Evolutionary conservation across 2,329 filamentous ascomycete species (phyloP), one percentile per base, ranked within the genome.

Genomic region (Cladosporium sp.): DNA sequence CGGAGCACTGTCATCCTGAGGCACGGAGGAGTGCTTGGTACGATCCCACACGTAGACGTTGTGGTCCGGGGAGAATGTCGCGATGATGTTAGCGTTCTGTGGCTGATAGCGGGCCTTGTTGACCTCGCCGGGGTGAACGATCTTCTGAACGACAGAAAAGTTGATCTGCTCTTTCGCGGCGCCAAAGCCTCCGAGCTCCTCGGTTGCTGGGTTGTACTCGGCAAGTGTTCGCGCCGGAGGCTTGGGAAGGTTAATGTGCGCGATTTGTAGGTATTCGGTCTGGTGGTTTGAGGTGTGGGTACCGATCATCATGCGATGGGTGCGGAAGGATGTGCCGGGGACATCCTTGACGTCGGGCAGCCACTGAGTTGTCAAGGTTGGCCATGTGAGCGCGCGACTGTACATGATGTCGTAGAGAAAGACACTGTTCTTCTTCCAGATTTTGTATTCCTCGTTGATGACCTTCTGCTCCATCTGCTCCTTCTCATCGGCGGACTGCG

Each of bases 391-490:
- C 36, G 95, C 95, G 58, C 89, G 95, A 63, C 90, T 85, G 57
- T 97, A 79, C 58, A 99, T 93, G 83, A 96, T 89, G 69, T 99
- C 93, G 70, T 99, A 99, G 62, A 99, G 86, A 67, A 97, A 97
- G 3, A 93, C 91, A 58, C 88, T 89, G 73, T 99, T 99, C 78
- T 99, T 99, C 80, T 99, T 99, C 93, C 93, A 99, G 59, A 92
- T 96, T 71, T 99, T 99, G 81, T 99, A 99, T 70, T 99, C 93
- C 76, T 99, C 93, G 62, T 97, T 97, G 72, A 97, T 90, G 54
- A 95, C 78, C 72, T 95, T 90, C 71, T 95, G 86, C 65, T 88
- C 84, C 65, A 77, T 71, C 32, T 73, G 71, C 53, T 63, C 62
- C 47, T 57, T 34, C 12, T 43, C 42, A 9, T 44, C 48, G 17